phyloP scores from a whole-genome alignment of 148 eudicot genomes.

The Diospyros lotus region DNA sequence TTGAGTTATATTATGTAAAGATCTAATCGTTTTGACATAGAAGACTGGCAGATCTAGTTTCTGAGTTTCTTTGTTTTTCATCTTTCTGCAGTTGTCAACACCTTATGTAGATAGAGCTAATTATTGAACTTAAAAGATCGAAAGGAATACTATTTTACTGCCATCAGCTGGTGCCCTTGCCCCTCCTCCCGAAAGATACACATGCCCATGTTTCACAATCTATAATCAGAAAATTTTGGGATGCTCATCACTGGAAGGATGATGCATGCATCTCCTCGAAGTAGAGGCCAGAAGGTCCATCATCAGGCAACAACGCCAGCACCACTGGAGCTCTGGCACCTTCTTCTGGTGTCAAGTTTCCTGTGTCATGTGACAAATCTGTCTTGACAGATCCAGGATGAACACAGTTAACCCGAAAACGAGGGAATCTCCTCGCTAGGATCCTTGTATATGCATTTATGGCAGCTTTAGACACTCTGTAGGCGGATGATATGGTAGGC shows the following conservation, averaged over 20 bases:
- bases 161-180: no score
- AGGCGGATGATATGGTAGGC: background rate
- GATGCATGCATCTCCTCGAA: slow-evolving; percentile 4
- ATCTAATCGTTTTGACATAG: no score
- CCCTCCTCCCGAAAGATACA: no score
- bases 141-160: no score
- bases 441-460: slow-evolving; percentile 14
- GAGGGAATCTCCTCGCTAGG: background rate
- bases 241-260: background rate
- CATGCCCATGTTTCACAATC: no score
- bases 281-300: slow-evolving; percentile 11
- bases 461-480: slow-evolving; percentile 16
- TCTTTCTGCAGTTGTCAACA: no score
- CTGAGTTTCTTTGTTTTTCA: no score
- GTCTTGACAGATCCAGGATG: slow-evolving; percentile 12
- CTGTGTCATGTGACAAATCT: background rate
- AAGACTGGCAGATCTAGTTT: no score
- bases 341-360: slow-evolving; percentile 12
- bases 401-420: slow-evolving; percentile 6
- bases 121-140: no score
- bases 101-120: no score
- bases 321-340: slow-evolving; percentile 12
- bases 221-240: no score
- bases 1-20: no score
- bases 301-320: slow-evolving; percentile 4